Evolutionary conservation across 352 stramenopile species (phyloP).

Genomic region (Pythium dissimile): DNA sequence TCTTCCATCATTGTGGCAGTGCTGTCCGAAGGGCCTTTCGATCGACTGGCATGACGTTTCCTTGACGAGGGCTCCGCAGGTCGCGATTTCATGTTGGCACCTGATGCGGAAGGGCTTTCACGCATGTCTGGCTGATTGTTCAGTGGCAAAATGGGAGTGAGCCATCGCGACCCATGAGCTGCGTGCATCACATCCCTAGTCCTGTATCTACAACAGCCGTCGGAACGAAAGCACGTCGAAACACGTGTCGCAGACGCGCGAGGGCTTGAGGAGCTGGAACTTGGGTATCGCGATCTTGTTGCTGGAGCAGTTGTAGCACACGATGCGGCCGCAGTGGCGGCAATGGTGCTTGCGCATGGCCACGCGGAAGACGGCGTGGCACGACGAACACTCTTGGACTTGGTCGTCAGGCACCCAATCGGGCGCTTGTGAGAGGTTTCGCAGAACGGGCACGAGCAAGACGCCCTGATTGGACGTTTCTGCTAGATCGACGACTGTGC

Average conservation of each 20-base stretch:
- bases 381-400: conserved; percentile 67
- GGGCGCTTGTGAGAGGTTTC: conserved; percentile 60
- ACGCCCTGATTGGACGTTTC: conserved; percentile 78
- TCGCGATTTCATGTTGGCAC: no score
- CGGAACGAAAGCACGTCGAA: conserved; percentile 83
- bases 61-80: no score
- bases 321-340: conserved; percentile 73
- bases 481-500: conserved; percentile 78
- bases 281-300: conserved; percentile 84
- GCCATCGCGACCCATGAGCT: background rate
- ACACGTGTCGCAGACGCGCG: conserved; percentile 81
- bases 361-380: conserved; percentile 66
- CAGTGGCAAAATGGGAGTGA: no score
- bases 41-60: no score
- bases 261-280: conserved; percentile 67
- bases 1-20: no score
- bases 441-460: conserved; percentile 79
- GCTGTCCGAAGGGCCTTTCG: no score
- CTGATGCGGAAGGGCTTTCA: background rate
- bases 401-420: conserved; percentile 73
- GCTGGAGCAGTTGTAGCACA: conserved; percentile 86
- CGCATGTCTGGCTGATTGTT: no score
- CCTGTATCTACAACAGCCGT: conserved; percentile 58
- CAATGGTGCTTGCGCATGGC: conserved; percentile 86
- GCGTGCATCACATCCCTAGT: background rate